A percentile compares a stretch with the other conserved stretches of the same genome.
Conservation (phyloP, 345 rosid species). For the Pistacia integerrima region DNA sequence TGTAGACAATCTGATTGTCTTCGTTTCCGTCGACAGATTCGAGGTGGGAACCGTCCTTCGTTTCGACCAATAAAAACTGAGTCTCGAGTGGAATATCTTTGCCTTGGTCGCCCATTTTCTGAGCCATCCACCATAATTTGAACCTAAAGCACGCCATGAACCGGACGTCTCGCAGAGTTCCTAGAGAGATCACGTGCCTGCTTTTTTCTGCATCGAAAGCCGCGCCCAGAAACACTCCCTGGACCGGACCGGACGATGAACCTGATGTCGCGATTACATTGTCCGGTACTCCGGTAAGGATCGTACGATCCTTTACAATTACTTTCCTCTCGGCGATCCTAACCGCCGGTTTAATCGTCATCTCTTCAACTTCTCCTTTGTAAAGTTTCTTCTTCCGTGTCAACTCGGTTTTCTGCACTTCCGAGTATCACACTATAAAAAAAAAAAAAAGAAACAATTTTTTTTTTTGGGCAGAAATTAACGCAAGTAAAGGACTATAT, state of each 20-base stretch:
- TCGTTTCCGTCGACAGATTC: slow-evolving; percentile 59
- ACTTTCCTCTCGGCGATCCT: slow-evolving; percentile 64
- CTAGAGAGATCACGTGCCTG: slow-evolving; percentile 66
- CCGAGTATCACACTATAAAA: neutral
- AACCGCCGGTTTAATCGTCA: slow-evolving; percentile 89
- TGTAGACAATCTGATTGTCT: slow-evolving; percentile 65
- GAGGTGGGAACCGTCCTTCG: slow-evolving; percentile 74
- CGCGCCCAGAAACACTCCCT: slow-evolving; percentile 82
- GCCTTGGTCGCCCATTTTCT: slow-evolving; percentile 81
- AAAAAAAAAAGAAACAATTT: neutral
- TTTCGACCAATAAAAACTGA: slow-evolving; percentile 76
- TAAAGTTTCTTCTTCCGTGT: slow-evolving; percentile 29
- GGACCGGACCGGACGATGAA: slow-evolving; percentile 62
- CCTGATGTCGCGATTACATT: slow-evolving; percentile 71
- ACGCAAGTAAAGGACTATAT: neutral
- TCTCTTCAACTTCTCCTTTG: slow-evolving; percentile 28
- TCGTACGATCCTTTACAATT: slow-evolving; percentile 59
- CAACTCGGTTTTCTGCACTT: slow-evolving; percentile 45
- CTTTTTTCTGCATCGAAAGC: slow-evolving; percentile 60
- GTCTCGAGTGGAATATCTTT: slow-evolving; percentile 81
- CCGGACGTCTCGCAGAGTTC: slow-evolving; percentile 68
- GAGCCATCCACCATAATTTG: slow-evolving; percentile 99
- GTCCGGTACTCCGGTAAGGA: slow-evolving; percentile 70
- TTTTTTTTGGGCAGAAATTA: neutral
- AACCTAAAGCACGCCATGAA: slow-evolving; percentile 94